A percentile compares a stretch with the other conserved stretches of the same genome.
These are phyloP conservation scores for Arthonia radiata DNA, from an alignment of 495 filamentous ascomycete genomes.

Conservation along the genomic window DNA sequence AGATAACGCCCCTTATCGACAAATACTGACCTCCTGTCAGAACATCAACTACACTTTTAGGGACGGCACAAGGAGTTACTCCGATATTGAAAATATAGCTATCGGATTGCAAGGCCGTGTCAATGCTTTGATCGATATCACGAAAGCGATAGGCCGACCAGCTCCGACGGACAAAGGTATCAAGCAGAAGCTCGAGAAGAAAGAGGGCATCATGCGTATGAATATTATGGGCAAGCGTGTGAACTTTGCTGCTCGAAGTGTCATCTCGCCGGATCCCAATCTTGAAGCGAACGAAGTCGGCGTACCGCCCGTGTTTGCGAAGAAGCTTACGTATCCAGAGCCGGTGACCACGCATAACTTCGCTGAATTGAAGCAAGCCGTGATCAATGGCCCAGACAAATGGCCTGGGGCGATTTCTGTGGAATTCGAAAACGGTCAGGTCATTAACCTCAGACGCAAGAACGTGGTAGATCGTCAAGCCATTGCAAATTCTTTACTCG, in stretches of 20 bases:
- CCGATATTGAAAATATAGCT: slow-evolving; percentile 45
- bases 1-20: slow-evolving; percentile 64
- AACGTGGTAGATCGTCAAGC: slow-evolving; percentile 61
- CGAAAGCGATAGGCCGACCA: no score
- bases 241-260: slow-evolving; percentile 90
- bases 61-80: slow-evolving; percentile 23
- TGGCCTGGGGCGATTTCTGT: slow-evolving; percentile 90
- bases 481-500: slow-evolving; percentile 74
- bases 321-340: slow-evolving; percentile 88
- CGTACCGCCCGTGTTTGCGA: slow-evolving; percentile 89
- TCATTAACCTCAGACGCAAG: slow-evolving; percentile 70
- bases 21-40: slow-evolving; percentile 46
- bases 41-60: slow-evolving; percentile 35
- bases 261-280: slow-evolving; percentile 95
- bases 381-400: slow-evolving; percentile 76
- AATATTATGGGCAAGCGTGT: slow-evolving; percentile 99
- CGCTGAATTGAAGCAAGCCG: slow-evolving; percentile 81
- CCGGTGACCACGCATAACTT: slow-evolving; percentile 95
- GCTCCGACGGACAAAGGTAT: slow-evolving; percentile 64
- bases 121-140: slow-evolving; percentile 74
- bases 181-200: slow-evolving; percentile 96
- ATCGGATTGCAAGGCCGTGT: slow-evolving; percentile 67
- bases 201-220: slow-evolving; percentile 92
- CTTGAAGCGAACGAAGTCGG: slow-evolving; percentile 98
- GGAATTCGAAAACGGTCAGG: slow-evolving; percentile 82